Base-by-base conservation (phyloP, 768 basidiomycete species). In the Mrakia frigida region DNA sequence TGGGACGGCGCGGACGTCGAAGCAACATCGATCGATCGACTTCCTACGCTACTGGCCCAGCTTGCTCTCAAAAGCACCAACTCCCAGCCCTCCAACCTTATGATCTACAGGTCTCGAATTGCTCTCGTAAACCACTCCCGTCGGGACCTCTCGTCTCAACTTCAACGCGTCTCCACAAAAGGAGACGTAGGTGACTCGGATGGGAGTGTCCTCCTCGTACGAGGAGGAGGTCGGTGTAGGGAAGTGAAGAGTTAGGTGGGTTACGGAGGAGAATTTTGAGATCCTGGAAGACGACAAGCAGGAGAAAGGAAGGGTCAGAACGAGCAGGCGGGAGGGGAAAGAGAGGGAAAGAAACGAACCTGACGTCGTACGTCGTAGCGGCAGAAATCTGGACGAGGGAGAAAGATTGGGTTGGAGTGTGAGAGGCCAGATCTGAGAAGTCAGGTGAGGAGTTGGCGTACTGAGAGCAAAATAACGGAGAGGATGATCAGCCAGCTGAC, bases 391-490 rank as follows among this genome's bases (percentile, higher is more conserved):
- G 41, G 11, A 70, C 74, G 28, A 77, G 53, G 33, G 63, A 35
- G 71, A 77, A 68, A 0, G 76, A 63, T 63, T 77, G 76, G 6
- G 76, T 77, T 7, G 76, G 76, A 23, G 61, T 39, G 31, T 65
- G 43, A 1, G 63, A 63, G 16, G 46, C 11, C 4, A 77, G 71
- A 28, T 77, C 76, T 3, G 76, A 73, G 41, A 77, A 77, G 63
- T 77, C 76, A 10, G 76, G 76, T 16, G 71, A 73, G 37, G 70
- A 31, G 71, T 77, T 77, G 70, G 76, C 76, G 52, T 77, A 77
- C 76, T 77, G 76, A 59, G 60, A 28, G 31, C 16, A 25, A 28
- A 35, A 28, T 9, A 7, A 43, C 21, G 16, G 31, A 37, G n/a
- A 33, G 21, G 63, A 13, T 21, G 46, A 50, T 50, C 46, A 50